Base-by-base conservation (phyloP, 2,329 filamentous ascomycete species). In the Fusarium pseudonygamai region DNA sequence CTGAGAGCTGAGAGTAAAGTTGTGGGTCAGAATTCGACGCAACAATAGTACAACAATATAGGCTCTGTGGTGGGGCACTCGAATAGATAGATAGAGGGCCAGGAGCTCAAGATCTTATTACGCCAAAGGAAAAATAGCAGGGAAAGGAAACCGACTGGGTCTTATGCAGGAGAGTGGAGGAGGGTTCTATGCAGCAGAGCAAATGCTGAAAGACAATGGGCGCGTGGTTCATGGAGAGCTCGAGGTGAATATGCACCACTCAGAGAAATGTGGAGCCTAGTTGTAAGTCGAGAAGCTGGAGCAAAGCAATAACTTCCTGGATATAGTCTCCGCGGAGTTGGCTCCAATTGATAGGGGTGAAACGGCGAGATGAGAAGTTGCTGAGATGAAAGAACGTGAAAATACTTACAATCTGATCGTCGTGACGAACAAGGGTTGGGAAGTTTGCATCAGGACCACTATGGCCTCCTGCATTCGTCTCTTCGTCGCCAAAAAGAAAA, bases 401-500 rank as follows among this genome's bases (percentile, higher is more conserved):
- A 45, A 16, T 45, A 82, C 87, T 84, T 83, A 91, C 89, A 79
- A 89, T 82, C 68, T 87, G 86, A 56, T 84, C 85, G 60, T 89
- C 87, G 72, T 91, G 90, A 62, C 92, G 90, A 78, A 93, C 90
- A 72, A 96, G 88, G 70, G 96, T 95, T 36, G 95, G 95, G 78
- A 98, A 98, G 79, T 91, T 92, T 81, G 97, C 94, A 78, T 97
- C 93, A 56, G 90, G 91, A 73, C 91, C 90, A 83, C 74, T 78
- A 32, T 78, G 79, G 18, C 75, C 76, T 30, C 79, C 46, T n/a
- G 78, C 73, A 93, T 89, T 80, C 15, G 80, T 75, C 60, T 95
- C 91, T 68, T 95, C 94, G 77, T 94, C 93, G 68, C 93, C 92
- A 80, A 98, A 97, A 42, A 97, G 86, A 79, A 97, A 97, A 62